Evolutionary conservation across 257 asterid species (phyloP), one percentile per base, ranked within the genome.

Genomic region (Scutellaria barbata): DNA sequence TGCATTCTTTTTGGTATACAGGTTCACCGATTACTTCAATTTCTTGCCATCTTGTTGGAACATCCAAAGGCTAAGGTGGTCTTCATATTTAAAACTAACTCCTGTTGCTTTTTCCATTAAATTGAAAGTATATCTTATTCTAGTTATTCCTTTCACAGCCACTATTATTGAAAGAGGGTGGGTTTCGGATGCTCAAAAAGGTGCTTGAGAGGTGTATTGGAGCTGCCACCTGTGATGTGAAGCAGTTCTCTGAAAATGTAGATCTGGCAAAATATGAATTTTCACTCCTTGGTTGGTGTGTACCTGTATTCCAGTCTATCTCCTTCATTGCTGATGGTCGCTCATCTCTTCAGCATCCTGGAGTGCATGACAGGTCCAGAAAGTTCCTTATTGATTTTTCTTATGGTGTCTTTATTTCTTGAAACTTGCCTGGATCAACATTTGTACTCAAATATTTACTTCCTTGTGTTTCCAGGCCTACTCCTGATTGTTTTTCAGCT

Each of bases 31-130:
- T 46, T 88, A 74, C 96, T 95, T 52, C 82, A 81, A 73, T 95
- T 92, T 81, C 77, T 92, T 57, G 83, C 89, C 62, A 79, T 86
- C 79, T 81, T 95, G 66, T 74, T 89, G 86, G 98, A 95, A 80
- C 99, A 95, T 80, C 97, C 98, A 57, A 77, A 80, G 81, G 96
- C 97, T 35, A 92, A 95, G 98, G 99, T 94, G 66, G 69, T 71
- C 65, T 66, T 55, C 25, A 14, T 63, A 53, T 58, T 74, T 40
- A 22, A 6, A 57, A 50, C 61, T 73, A 58, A 51, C 54, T 73
- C 18, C 25, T 61, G 48, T 73, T 58, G 11, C 18, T 61, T 59
- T 48, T 5, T 46, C 40, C 80, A 57, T 76, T 45, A 75, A 63
- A 75, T 17, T 58, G 52, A 47, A 18, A 45, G 59, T 66, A 66